These are phyloP conservation scores for Euphorbia peplus DNA, from an alignment of 345 rosid genomes.

Conservation along the genomic window DNA sequence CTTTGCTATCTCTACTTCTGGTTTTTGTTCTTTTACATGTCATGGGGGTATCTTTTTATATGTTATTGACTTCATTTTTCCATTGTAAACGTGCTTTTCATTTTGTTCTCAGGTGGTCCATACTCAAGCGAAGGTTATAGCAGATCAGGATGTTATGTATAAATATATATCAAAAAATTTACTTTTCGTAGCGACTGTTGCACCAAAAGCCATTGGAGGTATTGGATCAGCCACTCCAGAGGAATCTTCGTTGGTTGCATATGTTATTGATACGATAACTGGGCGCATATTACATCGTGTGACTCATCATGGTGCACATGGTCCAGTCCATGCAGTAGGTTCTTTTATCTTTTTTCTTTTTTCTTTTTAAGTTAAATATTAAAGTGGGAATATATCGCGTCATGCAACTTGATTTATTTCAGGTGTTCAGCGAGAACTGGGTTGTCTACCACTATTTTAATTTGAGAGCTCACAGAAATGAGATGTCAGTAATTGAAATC, in stretches of 20 bases:
- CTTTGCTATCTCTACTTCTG: neutral
- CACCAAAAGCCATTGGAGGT: constrained; percentile 83
- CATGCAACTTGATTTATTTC: constrained; percentile 28
- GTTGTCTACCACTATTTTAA: constrained; percentile 97
- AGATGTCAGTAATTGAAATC: constrained; percentile 91
- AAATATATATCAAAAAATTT: constrained; percentile 84
- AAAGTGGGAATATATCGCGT: constrained; percentile 17
- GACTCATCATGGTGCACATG: constrained; percentile 92
- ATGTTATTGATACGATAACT: constrained; percentile 84
- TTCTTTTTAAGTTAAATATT: neutral
- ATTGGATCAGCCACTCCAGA: constrained; percentile 91
- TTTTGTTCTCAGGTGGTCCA: constrained; percentile 72
- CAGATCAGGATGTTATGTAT: constrained; percentile 88
- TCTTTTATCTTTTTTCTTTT: constrained; percentile 9
- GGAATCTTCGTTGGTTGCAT: constrained; percentile 72
- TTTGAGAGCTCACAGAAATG: constrained; percentile 94
- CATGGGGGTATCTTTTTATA: neutral
- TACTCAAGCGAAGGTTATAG: constrained; percentile 88
- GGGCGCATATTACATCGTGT: constrained; percentile 92
- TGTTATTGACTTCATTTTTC: constrained; percentile 4
- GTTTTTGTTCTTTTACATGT: neutral
- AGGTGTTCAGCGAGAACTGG: constrained; percentile 99
- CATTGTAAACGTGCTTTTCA: neutral
- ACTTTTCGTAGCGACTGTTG: constrained; percentile 82
- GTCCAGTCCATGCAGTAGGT: constrained; percentile 92